A percentile compares a stretch with the other conserved stretches of the same genome.
Conservation (phyloP, 805 yeast species). For the Hanseniaspora occidentalis region DNA sequence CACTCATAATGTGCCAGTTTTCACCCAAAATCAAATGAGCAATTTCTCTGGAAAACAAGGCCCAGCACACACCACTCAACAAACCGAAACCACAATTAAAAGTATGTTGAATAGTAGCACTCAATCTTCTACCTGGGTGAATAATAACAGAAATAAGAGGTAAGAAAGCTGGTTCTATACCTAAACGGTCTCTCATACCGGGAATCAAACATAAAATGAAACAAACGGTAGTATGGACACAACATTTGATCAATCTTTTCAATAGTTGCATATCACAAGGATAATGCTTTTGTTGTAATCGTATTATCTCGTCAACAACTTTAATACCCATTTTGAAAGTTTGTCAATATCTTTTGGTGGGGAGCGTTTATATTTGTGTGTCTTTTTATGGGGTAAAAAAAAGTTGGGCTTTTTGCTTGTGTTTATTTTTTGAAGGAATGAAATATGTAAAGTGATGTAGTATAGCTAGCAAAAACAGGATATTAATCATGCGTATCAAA, state of each 20-base stretch:
- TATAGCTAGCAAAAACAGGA: no score
- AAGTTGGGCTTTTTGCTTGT: no score
- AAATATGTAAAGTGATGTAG: no score
- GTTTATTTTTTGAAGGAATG: no score
- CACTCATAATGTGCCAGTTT: conserved; percentile 18
- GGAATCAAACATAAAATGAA: conserved; percentile 30
- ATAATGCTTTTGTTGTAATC: neutral
- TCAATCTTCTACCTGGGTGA: conserved; percentile 38
- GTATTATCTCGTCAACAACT: neutral
- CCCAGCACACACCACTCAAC: conserved; percentile 30
- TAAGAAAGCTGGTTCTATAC: conserved; percentile 32
- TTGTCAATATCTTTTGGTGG: neutral
- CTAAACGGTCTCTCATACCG: conserved; percentile 24
- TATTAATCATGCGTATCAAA: no score
- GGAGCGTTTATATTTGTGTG: no score
- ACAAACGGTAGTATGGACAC: conserved; percentile 29
- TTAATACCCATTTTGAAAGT: neutral
- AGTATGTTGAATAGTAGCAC: conserved; percentile 33
- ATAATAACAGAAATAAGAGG: conserved; percentile 35
- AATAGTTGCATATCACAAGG: conserved; percentile 13
- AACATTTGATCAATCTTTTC: conserved; percentile 28
- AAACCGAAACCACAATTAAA: conserved; percentile 30
- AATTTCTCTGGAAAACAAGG: conserved; percentile 29
- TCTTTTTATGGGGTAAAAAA: no score
- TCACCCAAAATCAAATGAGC: conserved; percentile 28